Evolutionary conservation across 1,284 basidiomycete genomes (phyloP).

Genomic region (Papiliotrema fonsecae): DNA sequence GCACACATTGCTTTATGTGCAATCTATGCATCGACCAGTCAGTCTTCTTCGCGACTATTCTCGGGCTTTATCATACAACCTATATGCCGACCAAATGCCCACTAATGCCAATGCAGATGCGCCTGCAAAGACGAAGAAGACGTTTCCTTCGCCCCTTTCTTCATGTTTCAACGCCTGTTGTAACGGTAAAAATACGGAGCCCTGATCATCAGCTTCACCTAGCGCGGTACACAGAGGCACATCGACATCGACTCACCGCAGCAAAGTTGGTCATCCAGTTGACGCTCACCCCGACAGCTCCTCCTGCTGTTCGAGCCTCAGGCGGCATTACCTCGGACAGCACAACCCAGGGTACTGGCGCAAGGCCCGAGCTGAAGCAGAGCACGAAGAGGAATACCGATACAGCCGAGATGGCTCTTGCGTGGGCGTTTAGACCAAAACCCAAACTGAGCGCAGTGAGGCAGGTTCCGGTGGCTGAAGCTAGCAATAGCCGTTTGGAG

Average conservation of each 20-base stretch:
- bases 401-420: constrained; percentile 14
- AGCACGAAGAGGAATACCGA: constrained; percentile 32
- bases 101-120: background rate
- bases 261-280: constrained; percentile 39
- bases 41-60: constrained; percentile 50
- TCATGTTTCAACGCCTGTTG: constrained; percentile 1
- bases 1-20: too few species aligned
- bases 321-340: constrained; percentile 35
- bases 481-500: constrained; percentile 22
- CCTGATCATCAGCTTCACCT: background rate
- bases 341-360: constrained; percentile 42
- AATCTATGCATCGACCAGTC: constrained; percentile 54
- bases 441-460: constrained; percentile 23
- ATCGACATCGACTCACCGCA: constrained; percentile 15
- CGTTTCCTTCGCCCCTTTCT: constrained; percentile 2
- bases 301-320: constrained; percentile 31
- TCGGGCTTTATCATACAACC: constrained; percentile 2
- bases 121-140: constrained; percentile 4
- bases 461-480: constrained; percentile 25
- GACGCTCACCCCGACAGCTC: constrained; percentile 31
- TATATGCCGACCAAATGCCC: background rate
- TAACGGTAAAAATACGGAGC: constrained; percentile 1
- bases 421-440: constrained; percentile 28
- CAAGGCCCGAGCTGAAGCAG: constrained; percentile 35
- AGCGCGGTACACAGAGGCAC: background rate